These are phyloP conservation scores for Didymella lethalis DNA, from an alignment of 2,329 filamentous ascomycete genomes.

Conservation along the genomic window DNA sequence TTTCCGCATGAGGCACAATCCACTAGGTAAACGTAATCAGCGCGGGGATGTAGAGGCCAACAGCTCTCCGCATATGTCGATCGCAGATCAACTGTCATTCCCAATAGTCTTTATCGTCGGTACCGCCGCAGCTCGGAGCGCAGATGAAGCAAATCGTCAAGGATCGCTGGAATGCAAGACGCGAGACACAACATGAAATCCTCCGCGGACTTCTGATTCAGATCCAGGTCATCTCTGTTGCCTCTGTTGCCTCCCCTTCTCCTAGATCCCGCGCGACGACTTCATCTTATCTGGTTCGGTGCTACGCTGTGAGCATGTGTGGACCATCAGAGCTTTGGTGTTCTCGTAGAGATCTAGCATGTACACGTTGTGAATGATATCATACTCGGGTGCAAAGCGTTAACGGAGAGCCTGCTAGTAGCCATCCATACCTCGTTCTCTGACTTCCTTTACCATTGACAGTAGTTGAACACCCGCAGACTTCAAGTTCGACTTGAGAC, in stretches of 20 bases:
- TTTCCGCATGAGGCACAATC: background rate
- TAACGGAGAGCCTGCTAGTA: slow-evolving; percentile 13
- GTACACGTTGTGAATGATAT: slow-evolving; percentile 8
- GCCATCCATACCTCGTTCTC: slow-evolving; percentile 8
- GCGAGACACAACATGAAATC: background rate
- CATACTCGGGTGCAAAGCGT: slow-evolving; percentile 11
- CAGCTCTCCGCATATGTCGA: background rate
- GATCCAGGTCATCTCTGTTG: background rate
- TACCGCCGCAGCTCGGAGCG: background rate
- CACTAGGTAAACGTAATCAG: background rate
- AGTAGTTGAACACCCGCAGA: slow-evolving; percentile 11
- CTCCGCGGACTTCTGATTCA: background rate
- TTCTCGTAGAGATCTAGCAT: slow-evolving; percentile 14
- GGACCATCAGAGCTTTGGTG: slow-evolving; percentile 12
- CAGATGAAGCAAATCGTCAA: background rate
- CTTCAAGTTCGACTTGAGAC: slow-evolving; percentile 15
- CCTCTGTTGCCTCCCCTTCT: background rate
- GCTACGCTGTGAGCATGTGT: slow-evolving; percentile 10
- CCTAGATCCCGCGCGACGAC: background rate
- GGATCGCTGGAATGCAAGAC: background rate
- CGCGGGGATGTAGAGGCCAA: background rate
- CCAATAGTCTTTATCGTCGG: slow-evolving; percentile 1
- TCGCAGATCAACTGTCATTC: background rate
- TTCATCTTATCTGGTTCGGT: background rate
- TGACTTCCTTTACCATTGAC: slow-evolving; percentile 13